Conservation (phyloP, 2,329 filamentous ascomycete genomes). For the Chrysoporthe deuterocubensis region DNA sequence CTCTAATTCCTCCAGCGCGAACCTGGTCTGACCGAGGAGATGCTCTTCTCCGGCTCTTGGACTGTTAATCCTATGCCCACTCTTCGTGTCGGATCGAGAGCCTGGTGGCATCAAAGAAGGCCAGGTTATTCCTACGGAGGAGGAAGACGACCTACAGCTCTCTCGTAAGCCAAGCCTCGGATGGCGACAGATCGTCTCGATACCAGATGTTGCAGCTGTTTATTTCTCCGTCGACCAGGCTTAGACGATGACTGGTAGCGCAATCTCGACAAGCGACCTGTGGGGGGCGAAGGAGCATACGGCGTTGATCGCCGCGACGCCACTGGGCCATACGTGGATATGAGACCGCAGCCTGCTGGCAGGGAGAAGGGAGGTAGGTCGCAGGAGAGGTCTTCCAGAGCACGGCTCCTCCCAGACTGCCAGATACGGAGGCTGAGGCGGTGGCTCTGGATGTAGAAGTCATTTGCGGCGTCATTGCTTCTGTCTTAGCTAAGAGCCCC, state of each 20-base stretch:
- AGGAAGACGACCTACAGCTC: background rate
- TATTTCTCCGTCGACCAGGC: background rate
- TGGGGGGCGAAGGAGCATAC: background rate
- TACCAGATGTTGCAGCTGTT: background rate
- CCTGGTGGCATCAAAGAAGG: background rate
- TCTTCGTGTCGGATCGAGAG: background rate
- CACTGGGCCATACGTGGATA: background rate
- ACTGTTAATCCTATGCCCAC: background rate
- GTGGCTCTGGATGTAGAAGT: background rate
- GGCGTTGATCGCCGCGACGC: background rate
- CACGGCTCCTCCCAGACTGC: background rate
- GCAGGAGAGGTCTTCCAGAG: background rate
- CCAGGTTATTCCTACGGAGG: background rate
- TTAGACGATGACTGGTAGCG: background rate
- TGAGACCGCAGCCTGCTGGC: background rate
- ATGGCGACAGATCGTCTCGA: conserved; percentile 6
- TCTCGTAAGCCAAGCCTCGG: background rate
- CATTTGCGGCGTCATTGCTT: background rate
- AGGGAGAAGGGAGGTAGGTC: background rate
- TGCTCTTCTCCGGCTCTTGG: no score
- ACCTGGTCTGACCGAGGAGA: background rate
- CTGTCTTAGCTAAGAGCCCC: background rate
- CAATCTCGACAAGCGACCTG: background rate
- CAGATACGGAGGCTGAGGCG: background rate
- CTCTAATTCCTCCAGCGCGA: background rate